phyloP scores from a whole-genome alignment of 2,329 filamentous ascomycete species.

The Delphinella strobiligena region DNA sequence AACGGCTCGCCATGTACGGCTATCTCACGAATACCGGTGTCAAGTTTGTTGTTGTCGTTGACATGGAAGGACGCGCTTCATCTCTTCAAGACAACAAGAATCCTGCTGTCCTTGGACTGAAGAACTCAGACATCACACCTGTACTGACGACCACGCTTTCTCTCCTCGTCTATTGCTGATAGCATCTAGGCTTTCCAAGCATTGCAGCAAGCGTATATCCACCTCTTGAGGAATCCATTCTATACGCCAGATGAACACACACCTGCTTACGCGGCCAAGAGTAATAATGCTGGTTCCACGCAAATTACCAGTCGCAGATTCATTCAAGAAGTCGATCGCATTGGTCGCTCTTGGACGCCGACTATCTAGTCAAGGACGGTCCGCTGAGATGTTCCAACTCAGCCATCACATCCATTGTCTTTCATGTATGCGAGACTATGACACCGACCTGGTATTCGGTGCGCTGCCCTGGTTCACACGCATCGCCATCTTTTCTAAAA shows the following conservation, averaged over 20 bases:
- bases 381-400: too few species aligned
- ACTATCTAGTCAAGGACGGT: too few species aligned
- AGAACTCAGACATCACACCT: conserved; percentile 78
- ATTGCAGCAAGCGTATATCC: conserved; percentile 84
- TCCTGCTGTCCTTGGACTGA: conserved; percentile 50
- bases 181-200: conserved; percentile 62
- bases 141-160: too few species aligned
- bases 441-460: too few species aligned
- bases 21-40: conserved; percentile 94
- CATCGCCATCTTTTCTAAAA: too few species aligned
- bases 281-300: conserved; percentile 34
- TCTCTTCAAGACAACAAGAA: conserved; percentile 11
- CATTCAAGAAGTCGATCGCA: conserved; percentile 66
- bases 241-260: conserved; percentile 79
- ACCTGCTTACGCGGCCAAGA: conserved; percentile 40
- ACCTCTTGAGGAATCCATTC: conserved; percentile 85
- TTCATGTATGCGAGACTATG: too few species aligned
- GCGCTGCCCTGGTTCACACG: too few species aligned
- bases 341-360: conserved; percentile 75
- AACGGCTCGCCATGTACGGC: conserved; percentile 85
- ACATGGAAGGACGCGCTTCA: conserved; percentile 62
- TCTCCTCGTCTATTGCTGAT: not conserved
- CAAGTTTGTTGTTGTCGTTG: conserved; percentile 79
- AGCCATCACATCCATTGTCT: too few species aligned
- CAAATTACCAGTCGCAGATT: conserved; percentile 77